Evolutionary conservation across 2,329 filamentous ascomycete genomes (phyloP), one percentile per base, ranked within the genome.

Genomic region (Fusarium neocosmosporiellum): DNA sequence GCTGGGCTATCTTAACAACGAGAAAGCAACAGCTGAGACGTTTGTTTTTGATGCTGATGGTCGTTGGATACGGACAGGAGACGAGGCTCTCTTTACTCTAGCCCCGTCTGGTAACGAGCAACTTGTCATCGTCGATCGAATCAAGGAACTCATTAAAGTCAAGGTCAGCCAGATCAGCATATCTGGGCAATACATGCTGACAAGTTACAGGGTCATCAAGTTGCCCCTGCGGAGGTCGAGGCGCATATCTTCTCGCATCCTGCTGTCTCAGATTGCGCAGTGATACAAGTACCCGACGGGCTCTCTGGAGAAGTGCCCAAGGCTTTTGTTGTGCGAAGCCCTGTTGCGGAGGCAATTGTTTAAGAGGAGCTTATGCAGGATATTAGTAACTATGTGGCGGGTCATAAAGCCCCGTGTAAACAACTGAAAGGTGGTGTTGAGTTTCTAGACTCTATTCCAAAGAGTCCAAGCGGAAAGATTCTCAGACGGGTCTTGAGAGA

Each of bases 1-100:
- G 0, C 82, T 97, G 0, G 95, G 95, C 1, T 98, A 98, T 76
- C 84, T 97, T 61, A 92, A 96, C 83, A 97, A 97, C 78, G 90
- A 93, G 50, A 91, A 93, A 77, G 94, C 95, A 6, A 96, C 91
- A 24, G 86, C 88, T 63, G 94, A 96, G 79, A 96, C 95, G 0
- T 98, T 94, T 77, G 77, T 90, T 1, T 84, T 83, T 71, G 86
- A 90, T 61, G 86, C 91, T 4, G 91, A 94, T 72, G 90, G 90
- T 11, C 83, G 90, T 71, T 96, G 94, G 89, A 90, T 97, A 86
- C 89, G 88, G 37, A 98, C 95, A 0, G 95, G 95, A 11, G 95
- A 98, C 77, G 94, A 96, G 79, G 94, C 92, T 0, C 84, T 95
- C 6, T 84, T 96, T 16, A 86, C 88, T 4, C 87, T 88, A 76